These are phyloP conservation scores for Patellifolia procumbens DNA, from an alignment of 179 eudicot genomes.

Conservation along the genomic window DNA sequence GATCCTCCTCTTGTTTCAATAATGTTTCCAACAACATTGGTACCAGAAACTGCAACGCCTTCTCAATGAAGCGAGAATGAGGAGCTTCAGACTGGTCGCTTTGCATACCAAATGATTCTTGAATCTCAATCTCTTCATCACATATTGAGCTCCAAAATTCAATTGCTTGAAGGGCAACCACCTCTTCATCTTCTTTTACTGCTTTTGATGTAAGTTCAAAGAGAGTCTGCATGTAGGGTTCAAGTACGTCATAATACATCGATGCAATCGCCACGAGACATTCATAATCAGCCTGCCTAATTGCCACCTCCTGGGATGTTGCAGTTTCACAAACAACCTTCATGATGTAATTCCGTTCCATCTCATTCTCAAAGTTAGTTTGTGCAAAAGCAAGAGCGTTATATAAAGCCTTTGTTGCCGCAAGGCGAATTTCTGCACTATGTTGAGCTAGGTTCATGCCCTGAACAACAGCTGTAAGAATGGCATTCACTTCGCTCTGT, in stretches of 20 bases:
- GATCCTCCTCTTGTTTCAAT: conserved; percentile 93
- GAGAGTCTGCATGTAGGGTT: conserved; percentile 79
- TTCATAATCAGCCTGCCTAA: conserved; percentile 87
- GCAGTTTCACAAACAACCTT: conserved; percentile 83
- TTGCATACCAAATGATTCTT: conserved; percentile 53
- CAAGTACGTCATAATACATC: conserved; percentile 76
- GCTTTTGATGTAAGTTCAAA: conserved; percentile 81
- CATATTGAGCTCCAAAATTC: conserved; percentile 99
- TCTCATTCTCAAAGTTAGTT: conserved; percentile 80
- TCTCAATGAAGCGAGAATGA: conserved; percentile 69
- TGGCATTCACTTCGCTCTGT: conserved; percentile 80
- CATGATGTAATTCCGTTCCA: conserved; percentile 87
- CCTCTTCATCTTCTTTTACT: conserved; percentile 76
- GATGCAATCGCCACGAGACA: conserved; percentile 93
- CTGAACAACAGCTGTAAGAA: conserved; percentile 92
- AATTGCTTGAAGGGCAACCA: conserved; percentile 90
- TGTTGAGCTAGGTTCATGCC: conserved; percentile 73
- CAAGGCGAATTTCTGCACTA: conserved; percentile 67
- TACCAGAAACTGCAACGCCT: conserved; percentile 67
- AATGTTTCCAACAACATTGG: conserved; percentile 86
- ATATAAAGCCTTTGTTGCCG: conserved; percentile 78
- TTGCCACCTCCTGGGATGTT: conserved; percentile 58
- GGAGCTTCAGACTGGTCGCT: conserved; percentile 55
- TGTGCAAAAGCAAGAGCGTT: conserved; percentile 95
- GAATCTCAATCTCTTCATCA: conserved; percentile 85